These are phyloP conservation scores for Rosa hybrid DNA, from an alignment of 331 rosid genomes.

Conservation along the genomic window DNA sequence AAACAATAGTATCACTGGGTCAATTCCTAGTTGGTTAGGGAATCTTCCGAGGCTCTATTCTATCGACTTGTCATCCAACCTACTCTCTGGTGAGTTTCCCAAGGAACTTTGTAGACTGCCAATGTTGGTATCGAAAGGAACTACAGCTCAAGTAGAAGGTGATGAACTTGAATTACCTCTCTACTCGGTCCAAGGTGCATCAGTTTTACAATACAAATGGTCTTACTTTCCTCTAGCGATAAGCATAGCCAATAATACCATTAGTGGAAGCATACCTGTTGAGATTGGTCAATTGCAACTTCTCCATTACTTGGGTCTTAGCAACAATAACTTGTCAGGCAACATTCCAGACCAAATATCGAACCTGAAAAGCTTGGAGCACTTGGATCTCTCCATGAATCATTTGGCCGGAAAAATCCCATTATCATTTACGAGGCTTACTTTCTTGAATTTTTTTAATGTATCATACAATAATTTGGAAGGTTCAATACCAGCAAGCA, in stretches of 20 bases:
- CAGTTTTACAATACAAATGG: neutral
- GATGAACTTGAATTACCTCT: neutral
- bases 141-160: neutral
- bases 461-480: neutral
- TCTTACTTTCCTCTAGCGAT: neutral
- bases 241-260: neutral
- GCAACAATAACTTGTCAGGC: neutral
- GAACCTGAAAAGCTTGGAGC: neutral
- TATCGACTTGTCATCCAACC: neutral
- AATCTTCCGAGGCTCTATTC: neutral
- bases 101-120: neutral
- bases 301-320: neutral
- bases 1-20: neutral
- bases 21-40: neutral
- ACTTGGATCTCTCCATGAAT: neutral
- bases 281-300: neutral
- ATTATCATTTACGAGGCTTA: neutral
- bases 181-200: neutral
- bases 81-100: constrained; percentile 6
- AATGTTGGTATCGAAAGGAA: neutral
- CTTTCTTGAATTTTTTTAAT: neutral
- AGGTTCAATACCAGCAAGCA: neutral
- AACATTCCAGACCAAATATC: neutral
- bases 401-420: neutral
- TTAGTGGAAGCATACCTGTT: neutral